Percentiles rank a stretch among this genome's conserved stretches.
phyloP scores from a whole-genome alignment of 1,139 yeast species.

The Suhomyces bolitotheri region DNA sequence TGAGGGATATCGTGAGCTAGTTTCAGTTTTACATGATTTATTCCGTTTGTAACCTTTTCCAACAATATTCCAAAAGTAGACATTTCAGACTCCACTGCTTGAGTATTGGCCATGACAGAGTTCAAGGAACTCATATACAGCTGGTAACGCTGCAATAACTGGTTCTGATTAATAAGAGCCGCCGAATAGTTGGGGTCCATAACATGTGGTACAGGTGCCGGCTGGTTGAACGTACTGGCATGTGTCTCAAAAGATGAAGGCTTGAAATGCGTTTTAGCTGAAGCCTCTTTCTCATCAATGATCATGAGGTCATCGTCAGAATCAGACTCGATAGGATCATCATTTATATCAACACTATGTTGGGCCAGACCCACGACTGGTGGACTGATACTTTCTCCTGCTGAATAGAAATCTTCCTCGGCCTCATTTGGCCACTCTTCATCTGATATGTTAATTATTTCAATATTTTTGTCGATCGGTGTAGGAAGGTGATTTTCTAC shows the following conservation, averaged over 20 bases:
- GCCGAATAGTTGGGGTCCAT: slow-evolving; percentile 13
- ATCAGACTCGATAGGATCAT: slow-evolving; percentile 9
- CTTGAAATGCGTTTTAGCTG: slow-evolving; percentile 20
- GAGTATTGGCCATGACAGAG: neutral
- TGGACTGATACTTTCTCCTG: neutral
- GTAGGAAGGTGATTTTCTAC: too few species aligned
- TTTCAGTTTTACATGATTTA: slow-evolving; percentile 1
- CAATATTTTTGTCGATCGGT: slow-evolving; percentile 3
- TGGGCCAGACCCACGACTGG: neutral
- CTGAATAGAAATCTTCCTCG: slow-evolving; percentile 2
- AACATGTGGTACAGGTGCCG: slow-evolving; percentile 37
- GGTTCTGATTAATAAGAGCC: slow-evolving; percentile 4
- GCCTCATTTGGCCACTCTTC: slow-evolving; percentile 6
- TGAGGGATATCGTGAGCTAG: neutral
- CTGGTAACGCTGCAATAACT: slow-evolving; percentile 10
- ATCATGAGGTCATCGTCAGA: slow-evolving; percentile 27
- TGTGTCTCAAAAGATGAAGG: slow-evolving; percentile 18
- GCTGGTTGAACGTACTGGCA: slow-evolving; percentile 24
- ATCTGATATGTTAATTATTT: slow-evolving; percentile 13
- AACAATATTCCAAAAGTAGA: slow-evolving; percentile 1
- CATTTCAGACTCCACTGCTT: slow-evolving; percentile 6
- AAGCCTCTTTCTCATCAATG: slow-evolving; percentile 22
- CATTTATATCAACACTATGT: neutral
- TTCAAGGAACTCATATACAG: slow-evolving; percentile 7
- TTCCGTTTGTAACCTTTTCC: slow-evolving; percentile 1